Percentiles rank a stretch among this genome's conserved stretches.
These are phyloP conservation scores for Exserohilum turcica DNA, from an alignment of 2,329 filamentous ascomycete genomes.

Conservation along the genomic window DNA sequence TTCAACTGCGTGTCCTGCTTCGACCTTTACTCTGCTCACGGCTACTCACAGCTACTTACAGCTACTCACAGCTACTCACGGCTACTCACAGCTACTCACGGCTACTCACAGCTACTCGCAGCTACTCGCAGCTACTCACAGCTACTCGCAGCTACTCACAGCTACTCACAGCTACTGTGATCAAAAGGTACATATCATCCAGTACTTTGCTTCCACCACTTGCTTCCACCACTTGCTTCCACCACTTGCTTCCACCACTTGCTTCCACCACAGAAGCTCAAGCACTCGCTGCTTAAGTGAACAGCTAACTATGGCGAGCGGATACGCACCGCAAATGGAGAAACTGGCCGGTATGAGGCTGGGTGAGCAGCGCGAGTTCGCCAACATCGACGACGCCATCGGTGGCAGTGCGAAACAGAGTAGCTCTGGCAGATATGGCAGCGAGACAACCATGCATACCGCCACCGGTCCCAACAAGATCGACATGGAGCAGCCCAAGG, in stretches of 20 bases:
- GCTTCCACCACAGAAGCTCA: background rate
- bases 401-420: background rate
- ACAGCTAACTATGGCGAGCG: slow-evolving; percentile 7
- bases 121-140: too few species aligned
- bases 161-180: background rate
- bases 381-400: background rate
- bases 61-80: too few species aligned
- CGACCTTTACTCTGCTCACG: too few species aligned
- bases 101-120: too few species aligned
- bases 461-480: background rate
- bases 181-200: background rate
- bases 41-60: too few species aligned
- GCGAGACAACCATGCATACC: background rate
- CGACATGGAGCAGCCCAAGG: slow-evolving; percentile 11
- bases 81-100: too few species aligned
- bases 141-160: too few species aligned
- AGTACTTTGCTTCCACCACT: background rate
- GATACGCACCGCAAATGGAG: slow-evolving; percentile 9
- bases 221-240: background rate
- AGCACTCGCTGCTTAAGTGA: background rate
- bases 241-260: background rate
- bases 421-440: background rate
- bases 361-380: slow-evolving; percentile 6
- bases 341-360: slow-evolving; percentile 9
- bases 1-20: too few species aligned